Conservation (phyloP, 257 asterid genomes). For the Oldenlandia corymbosa region DNA sequence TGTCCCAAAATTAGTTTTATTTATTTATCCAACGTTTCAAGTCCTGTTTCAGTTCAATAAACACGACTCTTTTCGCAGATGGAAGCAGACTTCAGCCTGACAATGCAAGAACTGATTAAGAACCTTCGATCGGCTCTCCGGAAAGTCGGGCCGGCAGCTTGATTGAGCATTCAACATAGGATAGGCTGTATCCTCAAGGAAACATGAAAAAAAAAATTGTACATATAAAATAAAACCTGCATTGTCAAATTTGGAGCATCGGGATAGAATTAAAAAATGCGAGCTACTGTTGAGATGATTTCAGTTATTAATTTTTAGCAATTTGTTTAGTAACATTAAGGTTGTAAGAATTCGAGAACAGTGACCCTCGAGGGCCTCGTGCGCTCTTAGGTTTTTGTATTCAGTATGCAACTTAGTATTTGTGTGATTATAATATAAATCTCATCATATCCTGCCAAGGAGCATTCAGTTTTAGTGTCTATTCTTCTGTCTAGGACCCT, state of each 20-base stretch:
- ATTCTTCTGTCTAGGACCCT: too few relatives aligned
- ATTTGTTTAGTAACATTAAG: neutral
- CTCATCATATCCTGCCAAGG: neutral
- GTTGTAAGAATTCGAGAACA: neutral
- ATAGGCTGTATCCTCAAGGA: neutral
- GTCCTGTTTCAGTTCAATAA: too few relatives aligned
- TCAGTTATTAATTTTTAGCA: too few relatives aligned
- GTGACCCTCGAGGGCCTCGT: constrained; percentile 17
- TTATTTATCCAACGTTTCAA: too few relatives aligned
- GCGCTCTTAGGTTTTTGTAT: neutral
- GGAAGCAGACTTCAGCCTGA: constrained; percentile 32
- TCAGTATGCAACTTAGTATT: too few relatives aligned
- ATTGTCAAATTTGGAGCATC: too few relatives aligned
- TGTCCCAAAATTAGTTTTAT: too few relatives aligned
- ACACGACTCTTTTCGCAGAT: constrained; percentile 15
- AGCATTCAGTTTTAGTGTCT: neutral
- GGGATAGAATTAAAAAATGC: too few relatives aligned
- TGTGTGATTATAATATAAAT: neutral
- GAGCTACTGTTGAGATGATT: too few relatives aligned
- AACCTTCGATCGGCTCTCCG: constrained; percentile 13
- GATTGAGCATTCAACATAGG: neutral
- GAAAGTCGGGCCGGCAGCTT: neutral
- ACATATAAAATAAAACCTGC: neutral
- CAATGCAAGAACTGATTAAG: constrained; percentile 9
- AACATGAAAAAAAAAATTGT: too few relatives aligned